A percentile compares a stretch with the other conserved stretches of the same genome.
phyloP scores from a whole-genome alignment of 495 filamentous ascomycete genomes.

The Hyaloscypha variabilis region DNA sequence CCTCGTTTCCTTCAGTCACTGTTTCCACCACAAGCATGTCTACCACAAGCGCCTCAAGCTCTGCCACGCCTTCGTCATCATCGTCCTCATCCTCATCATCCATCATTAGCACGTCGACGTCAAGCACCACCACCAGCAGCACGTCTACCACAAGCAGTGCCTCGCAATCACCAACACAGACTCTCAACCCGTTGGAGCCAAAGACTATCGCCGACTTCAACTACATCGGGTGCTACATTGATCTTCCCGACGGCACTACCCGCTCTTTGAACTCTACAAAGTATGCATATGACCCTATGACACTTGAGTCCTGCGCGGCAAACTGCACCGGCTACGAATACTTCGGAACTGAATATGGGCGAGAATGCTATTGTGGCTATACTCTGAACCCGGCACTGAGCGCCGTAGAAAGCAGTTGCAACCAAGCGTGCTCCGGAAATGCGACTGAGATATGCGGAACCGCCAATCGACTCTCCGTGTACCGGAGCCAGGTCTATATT shows the following conservation, averaged over 20 bases:
- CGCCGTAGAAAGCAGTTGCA: slow-evolving; percentile 14
- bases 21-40: not conserved
- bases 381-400: slow-evolving; percentile 11
- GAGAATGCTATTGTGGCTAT: slow-evolving; percentile 35
- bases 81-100: not conserved
- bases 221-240: slow-evolving; percentile 29
- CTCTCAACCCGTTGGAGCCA: slow-evolving; percentile 14
- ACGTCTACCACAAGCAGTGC: slow-evolving; percentile 12
- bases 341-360: slow-evolving; percentile 44
- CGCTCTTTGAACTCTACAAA: slow-evolving; percentile 22
- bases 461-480: slow-evolving; percentile 1
- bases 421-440: slow-evolving; percentile 11
- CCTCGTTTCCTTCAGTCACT: not conserved
- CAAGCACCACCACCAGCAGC: not conserved
- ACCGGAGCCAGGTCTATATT: slow-evolving; percentile 6
- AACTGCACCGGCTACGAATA: slow-evolving; percentile 49
- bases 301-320: slow-evolving; percentile 46
- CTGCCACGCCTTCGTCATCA: not conserved
- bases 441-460: slow-evolving; percentile 13
- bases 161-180: not conserved
- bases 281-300: slow-evolving; percentile 23
- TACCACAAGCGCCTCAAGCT: too few relatives aligned
- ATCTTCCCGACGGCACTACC: slow-evolving; percentile 21
- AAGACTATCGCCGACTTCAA: not conserved
- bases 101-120: slow-evolving; percentile 24